Conservation (phyloP, 2,329 filamentous ascomycete genomes). For the Colletotrichum tropicicola region DNA sequence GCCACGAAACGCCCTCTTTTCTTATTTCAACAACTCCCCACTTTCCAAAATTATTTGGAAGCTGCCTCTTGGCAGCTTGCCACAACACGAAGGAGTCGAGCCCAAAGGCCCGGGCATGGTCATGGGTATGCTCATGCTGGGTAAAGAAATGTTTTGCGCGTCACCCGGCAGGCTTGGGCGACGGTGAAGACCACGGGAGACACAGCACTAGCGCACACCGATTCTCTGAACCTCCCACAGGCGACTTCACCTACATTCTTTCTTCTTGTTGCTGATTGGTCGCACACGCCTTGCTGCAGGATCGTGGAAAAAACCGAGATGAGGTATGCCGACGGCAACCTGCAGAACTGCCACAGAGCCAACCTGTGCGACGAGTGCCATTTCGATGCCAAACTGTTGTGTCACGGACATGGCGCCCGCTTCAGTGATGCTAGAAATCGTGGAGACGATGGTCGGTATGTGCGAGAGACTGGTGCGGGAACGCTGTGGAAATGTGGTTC, state of each 20-base stretch:
- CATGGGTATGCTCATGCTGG: slow-evolving; percentile 3
- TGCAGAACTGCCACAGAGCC: slow-evolving; percentile 16
- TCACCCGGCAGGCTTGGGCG: slow-evolving; percentile 7
- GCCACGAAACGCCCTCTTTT: slow-evolving; percentile 28
- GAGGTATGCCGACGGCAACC: slow-evolving; percentile 23
- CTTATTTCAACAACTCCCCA: slow-evolving; percentile 24
- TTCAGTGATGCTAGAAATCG: neutral
- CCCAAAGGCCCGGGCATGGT: neutral
- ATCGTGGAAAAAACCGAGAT: slow-evolving; percentile 31
- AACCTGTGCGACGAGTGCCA: neutral
- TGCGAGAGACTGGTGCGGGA: too few relatives aligned
- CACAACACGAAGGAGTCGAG: neutral
- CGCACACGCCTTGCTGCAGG: slow-evolving; percentile 31
- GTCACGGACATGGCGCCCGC: neutral
- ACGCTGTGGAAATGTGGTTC: too few relatives aligned
- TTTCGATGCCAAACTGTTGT: slow-evolving; percentile 18
- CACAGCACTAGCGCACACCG: neutral
- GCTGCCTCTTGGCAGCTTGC: slow-evolving; percentile 11
- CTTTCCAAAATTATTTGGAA: slow-evolving; percentile 20
- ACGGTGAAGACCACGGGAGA: neutral
- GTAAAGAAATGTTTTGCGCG: neutral
- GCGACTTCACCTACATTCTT: neutral
- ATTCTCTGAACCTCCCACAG: neutral
- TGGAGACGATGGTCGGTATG: neutral
- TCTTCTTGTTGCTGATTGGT: slow-evolving; percentile 16